These are phyloP conservation scores for Rhodofomes roseus DNA, from an alignment of 1,284 basidiomycete species.

Conservation along the genomic window DNA sequence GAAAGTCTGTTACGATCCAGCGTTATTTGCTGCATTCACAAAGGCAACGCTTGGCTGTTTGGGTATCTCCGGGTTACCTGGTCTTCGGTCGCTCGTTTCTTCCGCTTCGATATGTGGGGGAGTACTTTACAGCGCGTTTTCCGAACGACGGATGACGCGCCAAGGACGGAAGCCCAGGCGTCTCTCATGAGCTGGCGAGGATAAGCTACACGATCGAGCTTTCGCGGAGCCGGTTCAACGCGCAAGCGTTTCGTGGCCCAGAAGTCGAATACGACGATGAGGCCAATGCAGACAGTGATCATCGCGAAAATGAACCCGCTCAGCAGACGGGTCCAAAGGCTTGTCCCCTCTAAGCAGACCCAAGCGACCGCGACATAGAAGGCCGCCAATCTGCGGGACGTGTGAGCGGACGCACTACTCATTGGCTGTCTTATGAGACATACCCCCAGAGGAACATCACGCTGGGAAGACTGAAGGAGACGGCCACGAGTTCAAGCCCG, in stretches of 20 bases:
- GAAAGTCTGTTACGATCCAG: no score
- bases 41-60: no score
- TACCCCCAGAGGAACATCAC: slow-evolving; percentile 28
- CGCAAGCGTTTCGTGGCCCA: background rate
- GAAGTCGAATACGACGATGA: background rate
- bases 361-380: slow-evolving; percentile 14
- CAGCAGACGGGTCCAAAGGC: background rate
- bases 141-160: no score
- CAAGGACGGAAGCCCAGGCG: background rate
- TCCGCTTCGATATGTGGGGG: background rate
- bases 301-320: slow-evolving; percentile 1
- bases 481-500: slow-evolving; percentile 19
- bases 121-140: no score
- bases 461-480: slow-evolving; percentile 24
- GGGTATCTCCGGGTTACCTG: no score
- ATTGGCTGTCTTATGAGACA: background rate
- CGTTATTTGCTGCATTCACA: no score
- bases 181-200: background rate
- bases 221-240: background rate
- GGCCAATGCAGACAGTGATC: background rate
- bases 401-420: background rate
- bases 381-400: slow-evolving; percentile 11
- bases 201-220: background rate
- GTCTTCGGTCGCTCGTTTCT: background rate
- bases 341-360: slow-evolving; percentile 8